Conservation (phyloP, 495 filamentous ascomycete genomes). For the Tuber aestivum region DNA sequence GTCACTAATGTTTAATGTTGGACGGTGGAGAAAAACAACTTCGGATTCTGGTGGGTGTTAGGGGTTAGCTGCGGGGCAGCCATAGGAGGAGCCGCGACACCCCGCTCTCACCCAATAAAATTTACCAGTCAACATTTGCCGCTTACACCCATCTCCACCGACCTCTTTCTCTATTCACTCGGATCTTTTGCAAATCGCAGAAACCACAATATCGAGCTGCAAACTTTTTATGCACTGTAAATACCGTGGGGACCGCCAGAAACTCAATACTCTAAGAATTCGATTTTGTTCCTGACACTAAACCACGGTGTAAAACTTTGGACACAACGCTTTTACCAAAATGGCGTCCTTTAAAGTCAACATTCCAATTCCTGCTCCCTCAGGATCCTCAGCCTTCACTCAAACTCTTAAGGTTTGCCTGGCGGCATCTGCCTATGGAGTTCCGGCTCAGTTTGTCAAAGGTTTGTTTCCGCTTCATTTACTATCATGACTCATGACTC, state of each 20-base stretch:
- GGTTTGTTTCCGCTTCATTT: slow-evolving; percentile 24
- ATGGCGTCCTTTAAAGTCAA: slow-evolving; percentile 41
- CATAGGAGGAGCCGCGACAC: slow-evolving; percentile 15
- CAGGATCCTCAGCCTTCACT: slow-evolving; percentile 34
- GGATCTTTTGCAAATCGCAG: not conserved
- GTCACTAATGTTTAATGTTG: slow-evolving; percentile 4
- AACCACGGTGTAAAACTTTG: not conserved
- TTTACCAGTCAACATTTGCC: slow-evolving; percentile 3
- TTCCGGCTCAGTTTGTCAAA: slow-evolving; percentile 36
- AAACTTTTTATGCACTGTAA: not conserved
- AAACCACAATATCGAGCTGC: not conserved
- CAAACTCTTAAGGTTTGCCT: slow-evolving; percentile 41
- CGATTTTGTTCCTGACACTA: not conserved
- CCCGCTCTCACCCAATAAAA: slow-evolving; percentile 17
- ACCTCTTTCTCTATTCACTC: not conserved
- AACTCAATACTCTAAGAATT: not conserved
- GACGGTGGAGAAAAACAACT: slow-evolving; percentile 10
- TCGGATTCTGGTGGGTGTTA: slow-evolving; percentile 12
- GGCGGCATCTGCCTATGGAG: slow-evolving; percentile 36
- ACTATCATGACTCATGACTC: slow-evolving; percentile 4
- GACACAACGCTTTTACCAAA: slow-evolving; percentile 7
- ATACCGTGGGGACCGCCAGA: not conserved
- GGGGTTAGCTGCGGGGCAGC: slow-evolving; percentile 16
- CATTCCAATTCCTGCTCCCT: slow-evolving; percentile 37
- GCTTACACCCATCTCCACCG: not conserved